Base-by-base conservation (phyloP, 495 filamentous ascomycete genomes). In the Hypoxylon cercidicola region DNA sequence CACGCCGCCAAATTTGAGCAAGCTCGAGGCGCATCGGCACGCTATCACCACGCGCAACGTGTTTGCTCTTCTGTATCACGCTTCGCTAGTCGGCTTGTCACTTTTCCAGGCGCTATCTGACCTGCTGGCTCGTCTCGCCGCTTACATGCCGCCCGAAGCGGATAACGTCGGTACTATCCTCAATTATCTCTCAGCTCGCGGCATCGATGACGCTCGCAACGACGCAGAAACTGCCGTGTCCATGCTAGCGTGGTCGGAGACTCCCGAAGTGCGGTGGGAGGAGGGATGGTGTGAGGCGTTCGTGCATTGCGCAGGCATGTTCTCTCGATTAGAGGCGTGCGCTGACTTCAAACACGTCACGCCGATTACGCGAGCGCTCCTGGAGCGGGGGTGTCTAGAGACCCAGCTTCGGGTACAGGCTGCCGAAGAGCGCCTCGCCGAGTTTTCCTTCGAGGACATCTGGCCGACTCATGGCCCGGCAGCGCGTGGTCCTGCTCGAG, bases 261-360 rank as follows among this genome's bases (percentile, higher is more conserved):
- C 73, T 11, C 75, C 79, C 8, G 80, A 75, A n/a, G 83, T 90
- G 3, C 82, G 82, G 16, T 87, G 88, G 81, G 81, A 85, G 20
- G 82, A 87, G 57, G 86, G 88, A 15, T 92, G 88, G 82, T 79
- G 82, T 3, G 89, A 91, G 70, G 80, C 85, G 15, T 92, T 89
- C 68, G 79, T 86, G 10, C 89, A 92, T 57, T 85, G 84, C 61
- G 85, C 83, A 12, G 89, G 89, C 11, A 86, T 90, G 87, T 81
- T 85, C 58, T 75, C 82, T 20, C 79, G 77, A 4, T 68, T 89
- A 18, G 82, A 88, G 63, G 70, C 75, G 0, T 78, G 79, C 34
- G 77, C 79, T 2, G 88, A 90, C 64, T 90, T 83, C 75, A 78
- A 77, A 37, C 74, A 78, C 54, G 72, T 91, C 46, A 86, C 86